Percentiles rank a stretch among this genome's conserved stretches.
phyloP scores from a whole-genome alignment of 1,139 yeast species.

The Scheffersomyces parashehatae region DNA sequence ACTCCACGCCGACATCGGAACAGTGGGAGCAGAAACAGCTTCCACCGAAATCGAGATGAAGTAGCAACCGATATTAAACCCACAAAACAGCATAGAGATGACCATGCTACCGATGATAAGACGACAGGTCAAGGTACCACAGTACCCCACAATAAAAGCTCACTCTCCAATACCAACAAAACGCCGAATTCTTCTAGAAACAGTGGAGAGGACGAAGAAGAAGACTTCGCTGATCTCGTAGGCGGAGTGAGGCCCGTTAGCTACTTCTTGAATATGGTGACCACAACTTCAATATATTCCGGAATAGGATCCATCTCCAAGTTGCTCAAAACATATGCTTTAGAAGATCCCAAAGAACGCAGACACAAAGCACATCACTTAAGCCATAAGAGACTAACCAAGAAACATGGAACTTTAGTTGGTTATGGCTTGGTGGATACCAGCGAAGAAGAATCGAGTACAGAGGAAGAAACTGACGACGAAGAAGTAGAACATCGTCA shows the following conservation, averaged over 20 bases:
- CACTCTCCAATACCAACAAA: not conserved
- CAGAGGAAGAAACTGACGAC: not conserved
- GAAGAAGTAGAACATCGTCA: not conserved
- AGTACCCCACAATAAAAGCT: not conserved
- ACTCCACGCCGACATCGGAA: not conserved
- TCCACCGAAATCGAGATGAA: too few relatives aligned
- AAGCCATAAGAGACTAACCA: too few relatives aligned
- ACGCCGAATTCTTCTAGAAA: not conserved
- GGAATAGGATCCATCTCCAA: conserved; percentile 13
- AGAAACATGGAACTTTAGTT: not conserved
- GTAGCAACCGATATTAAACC: too few relatives aligned
- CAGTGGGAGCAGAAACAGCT: too few relatives aligned
- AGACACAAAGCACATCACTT: too few relatives aligned
- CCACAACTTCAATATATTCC: conserved; percentile 19
- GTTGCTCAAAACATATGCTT: conserved; percentile 1
- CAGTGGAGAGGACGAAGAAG: conserved; percentile 19
- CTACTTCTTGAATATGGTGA: conserved; percentile 17
- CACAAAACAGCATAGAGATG: not conserved
- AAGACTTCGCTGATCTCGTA: conserved; percentile 20
- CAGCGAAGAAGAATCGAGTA: not conserved
- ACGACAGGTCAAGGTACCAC: not conserved
- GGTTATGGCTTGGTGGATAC: not conserved
- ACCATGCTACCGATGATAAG: not conserved
- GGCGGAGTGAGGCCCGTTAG: conserved; percentile 17
- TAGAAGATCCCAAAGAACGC: not conserved